These are phyloP conservation scores for Leccinum boreale DNA, from an alignment of 768 basidiomycete genomes.

Conservation along the genomic window DNA sequence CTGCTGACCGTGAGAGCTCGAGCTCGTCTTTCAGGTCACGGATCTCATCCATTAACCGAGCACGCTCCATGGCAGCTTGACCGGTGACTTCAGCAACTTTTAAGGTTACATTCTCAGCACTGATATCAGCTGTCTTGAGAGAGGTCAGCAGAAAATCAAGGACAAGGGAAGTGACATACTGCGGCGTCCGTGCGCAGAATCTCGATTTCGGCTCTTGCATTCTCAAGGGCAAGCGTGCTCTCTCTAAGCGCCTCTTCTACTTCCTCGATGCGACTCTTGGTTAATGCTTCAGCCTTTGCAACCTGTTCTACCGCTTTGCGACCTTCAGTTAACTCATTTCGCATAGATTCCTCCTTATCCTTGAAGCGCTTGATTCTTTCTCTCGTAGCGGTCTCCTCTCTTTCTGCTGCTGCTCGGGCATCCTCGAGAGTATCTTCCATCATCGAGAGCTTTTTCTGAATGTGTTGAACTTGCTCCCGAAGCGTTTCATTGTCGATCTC, in stretches of 20 bases:
- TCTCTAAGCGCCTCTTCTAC: conserved; percentile 88
- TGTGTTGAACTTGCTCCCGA: conserved; percentile 83
- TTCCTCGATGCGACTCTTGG: conserved; percentile 72
- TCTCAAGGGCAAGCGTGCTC: conserved; percentile 83
- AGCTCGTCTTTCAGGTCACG: conserved; percentile 48
- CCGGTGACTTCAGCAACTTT: conserved; percentile 47
- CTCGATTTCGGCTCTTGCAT: conserved; percentile 89
- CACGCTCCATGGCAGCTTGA: conserved; percentile 49
- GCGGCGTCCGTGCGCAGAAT: conserved; percentile 64
- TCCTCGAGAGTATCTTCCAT: conserved; percentile 90
- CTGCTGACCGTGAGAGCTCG: conserved; percentile 34
- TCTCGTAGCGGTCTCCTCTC: conserved; percentile 62
- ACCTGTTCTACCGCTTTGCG: conserved; percentile 64
- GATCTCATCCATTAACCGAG: conserved; percentile 55
- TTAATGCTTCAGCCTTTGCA: conserved; percentile 55
- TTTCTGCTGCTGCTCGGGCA: conserved; percentile 61
- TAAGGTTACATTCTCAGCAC: conserved; percentile 40
- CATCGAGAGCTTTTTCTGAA: conserved; percentile 68
- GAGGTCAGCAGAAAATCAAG: conserved; percentile 10
- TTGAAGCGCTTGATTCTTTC: conserved; percentile 65
- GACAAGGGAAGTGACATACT: conserved; percentile 42
- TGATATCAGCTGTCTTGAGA: conserved; percentile 46
- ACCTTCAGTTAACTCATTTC: conserved; percentile 66
- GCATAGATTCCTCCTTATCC: conserved; percentile 69
- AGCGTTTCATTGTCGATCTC: conserved; percentile 95